Evolutionary conservation across 73 alveolate genomes (phyloP).

Genomic region (Halteria grandinella): DNA sequence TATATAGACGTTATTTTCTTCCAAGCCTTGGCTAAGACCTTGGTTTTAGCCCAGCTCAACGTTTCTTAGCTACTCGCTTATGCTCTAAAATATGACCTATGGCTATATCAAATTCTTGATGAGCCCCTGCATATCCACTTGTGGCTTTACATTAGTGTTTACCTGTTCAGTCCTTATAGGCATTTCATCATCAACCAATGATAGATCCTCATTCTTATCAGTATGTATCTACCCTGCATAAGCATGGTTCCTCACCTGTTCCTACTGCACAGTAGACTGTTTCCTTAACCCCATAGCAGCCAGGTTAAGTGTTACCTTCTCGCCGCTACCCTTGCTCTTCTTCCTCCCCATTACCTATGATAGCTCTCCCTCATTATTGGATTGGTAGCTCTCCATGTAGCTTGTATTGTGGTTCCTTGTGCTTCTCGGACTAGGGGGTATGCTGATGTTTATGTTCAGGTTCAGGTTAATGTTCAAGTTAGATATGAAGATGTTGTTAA

Average conservation of each 20-base stretch:
- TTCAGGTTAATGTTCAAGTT: constrained; percentile 37
- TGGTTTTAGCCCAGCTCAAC: too few species aligned
- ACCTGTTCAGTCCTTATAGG: constrained; percentile 14
- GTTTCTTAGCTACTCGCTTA: too few species aligned
- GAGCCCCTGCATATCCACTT: too few species aligned
- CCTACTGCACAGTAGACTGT: neutral
- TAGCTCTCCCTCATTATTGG: neutral
- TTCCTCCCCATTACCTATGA: neutral
- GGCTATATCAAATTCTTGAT: too few species aligned
- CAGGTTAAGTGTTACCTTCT: neutral
- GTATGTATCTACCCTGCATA: neutral
- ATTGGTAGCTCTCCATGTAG: neutral
- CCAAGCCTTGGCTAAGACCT: too few species aligned
- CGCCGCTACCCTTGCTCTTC: neutral
- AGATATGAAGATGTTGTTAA: constrained; percentile 33
- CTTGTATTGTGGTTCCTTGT: constrained; percentile 21
- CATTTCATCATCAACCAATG: constrained; percentile 51
- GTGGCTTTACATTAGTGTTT: too few species aligned
- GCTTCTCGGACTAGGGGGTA: constrained; percentile 49
- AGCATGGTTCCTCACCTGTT: neutral
- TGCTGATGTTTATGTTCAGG: constrained; percentile 39
- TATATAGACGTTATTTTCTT: too few species aligned
- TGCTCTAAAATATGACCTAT: too few species aligned
- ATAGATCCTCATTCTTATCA: constrained; percentile 47
- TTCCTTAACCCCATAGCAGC: too few species aligned